phyloP scores from a whole-genome alignment of 2,329 filamentous ascomycete species.

The Coleophoma crateriformis region DNA sequence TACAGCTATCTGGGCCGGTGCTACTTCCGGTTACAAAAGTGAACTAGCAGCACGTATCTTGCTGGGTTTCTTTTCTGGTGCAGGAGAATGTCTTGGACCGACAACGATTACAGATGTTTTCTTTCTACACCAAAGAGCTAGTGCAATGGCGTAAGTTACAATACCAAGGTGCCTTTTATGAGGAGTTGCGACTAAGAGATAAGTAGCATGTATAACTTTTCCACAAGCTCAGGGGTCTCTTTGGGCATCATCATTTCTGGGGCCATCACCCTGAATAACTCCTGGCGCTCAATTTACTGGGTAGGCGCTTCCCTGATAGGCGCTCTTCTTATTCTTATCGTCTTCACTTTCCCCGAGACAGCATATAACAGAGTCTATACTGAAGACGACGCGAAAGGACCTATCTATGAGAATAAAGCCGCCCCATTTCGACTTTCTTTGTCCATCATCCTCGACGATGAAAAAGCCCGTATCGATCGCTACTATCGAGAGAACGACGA shows the following conservation, averaged over 20 bases:
- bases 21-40: slow-evolving; percentile 33
- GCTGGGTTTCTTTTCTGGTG: slow-evolving; percentile 43
- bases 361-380: slow-evolving; percentile 33
- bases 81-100: slow-evolving; percentile 42
- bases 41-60: slow-evolving; percentile 29
- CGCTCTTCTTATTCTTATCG: slow-evolving; percentile 39
- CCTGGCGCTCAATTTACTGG: slow-evolving; percentile 46
- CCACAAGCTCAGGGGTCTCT: slow-evolving; percentile 25
- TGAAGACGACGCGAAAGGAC: slow-evolving; percentile 11
- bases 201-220: slow-evolving; percentile 7
- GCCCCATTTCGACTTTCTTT: slow-evolving; percentile 11
- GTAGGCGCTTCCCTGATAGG: slow-evolving; percentile 43
- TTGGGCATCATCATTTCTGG: slow-evolving; percentile 13
- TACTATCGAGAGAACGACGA: slow-evolving; percentile 4
- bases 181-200: no score
- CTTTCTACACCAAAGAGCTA: slow-evolving; percentile 49
- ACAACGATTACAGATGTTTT: slow-evolving; percentile 50
- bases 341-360: slow-evolving; percentile 51
- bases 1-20: slow-evolving; percentile 36
- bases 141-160: slow-evolving; percentile 39
- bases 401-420: slow-evolving; percentile 10
- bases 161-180: no score
- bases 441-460: slow-evolving; percentile 7
- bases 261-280: slow-evolving; percentile 37
- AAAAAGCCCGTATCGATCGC: slow-evolving; percentile 4